Evolutionary conservation across 2,329 filamentous ascomycete species (phyloP), one percentile per base, ranked within the genome.

Genomic region (Scytalidium lignicola): DNA sequence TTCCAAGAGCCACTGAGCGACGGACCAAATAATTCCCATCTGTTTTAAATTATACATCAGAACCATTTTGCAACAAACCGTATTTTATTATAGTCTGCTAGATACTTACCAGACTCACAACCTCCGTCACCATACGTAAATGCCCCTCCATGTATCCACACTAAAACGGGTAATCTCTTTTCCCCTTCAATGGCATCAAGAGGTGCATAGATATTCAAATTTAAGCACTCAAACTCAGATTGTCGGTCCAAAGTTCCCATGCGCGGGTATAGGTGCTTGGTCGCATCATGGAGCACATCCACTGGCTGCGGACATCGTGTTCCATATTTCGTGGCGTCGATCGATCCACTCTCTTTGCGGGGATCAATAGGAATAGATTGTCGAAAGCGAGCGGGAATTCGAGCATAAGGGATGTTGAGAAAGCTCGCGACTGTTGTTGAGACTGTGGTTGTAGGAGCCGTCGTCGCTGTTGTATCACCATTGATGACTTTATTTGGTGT

Each of bases 131-230:
- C 46, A 17, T 43, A n/a, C 6, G 19, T 75, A 68, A 83, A 85
- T 5, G 71, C 79, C 2, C 82, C 82, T 40, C 81, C 81, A 59
- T 85, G 81, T 23, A 85, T 68, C 58, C 82, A 85, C 1, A 84
- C 62, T 6, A 78, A 66, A 17, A 81, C 75, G 3, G 78, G 73
- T 20, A 74, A 52, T 49, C 49, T 55, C 41, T 46, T 45, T 13
- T 43, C 48, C 56, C 62, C 46, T 53, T 61, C 29, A 51, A 58
- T 23, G 60, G 41, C 37, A 26, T 41, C 20, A 2, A 21, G 21
- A 4, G 48, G 48, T 5, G 32, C 9, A 18, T 46, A 50, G 10
- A 50, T 32, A 37, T 50, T 50, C 42, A 50, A 22, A 7, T 43
- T 40, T n/a, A 50, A 42, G 28, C 48, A 50, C 8, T 50, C 19